phyloP scores from a whole-genome alignment of 106 monocot genomes.

The Hemerocallis citrina region DNA sequence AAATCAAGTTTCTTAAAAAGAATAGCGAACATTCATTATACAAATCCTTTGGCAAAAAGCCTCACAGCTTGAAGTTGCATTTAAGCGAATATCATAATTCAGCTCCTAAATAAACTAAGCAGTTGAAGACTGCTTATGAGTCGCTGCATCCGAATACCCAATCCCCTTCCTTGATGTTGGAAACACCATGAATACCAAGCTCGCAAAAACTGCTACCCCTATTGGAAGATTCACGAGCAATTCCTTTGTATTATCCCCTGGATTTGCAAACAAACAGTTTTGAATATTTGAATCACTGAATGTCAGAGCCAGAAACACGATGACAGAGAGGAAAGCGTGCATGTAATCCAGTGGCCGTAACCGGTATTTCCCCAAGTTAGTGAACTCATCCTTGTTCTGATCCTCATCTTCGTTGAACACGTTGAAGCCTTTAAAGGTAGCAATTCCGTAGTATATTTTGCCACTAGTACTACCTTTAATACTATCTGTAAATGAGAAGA shows the following conservation, averaged over 20 bases:
- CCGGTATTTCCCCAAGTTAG: constrained; percentile 14
- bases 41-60: too few species aligned
- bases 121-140: not conserved
- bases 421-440: constrained; percentile 38
- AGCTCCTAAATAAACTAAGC: not conserved
- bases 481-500: constrained; percentile 69
- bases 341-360: constrained; percentile 26
- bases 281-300: constrained; percentile 24
- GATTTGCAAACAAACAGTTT: constrained; percentile 26
- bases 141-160: constrained; percentile 20
- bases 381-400: not conserved
- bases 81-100: too few species aligned
- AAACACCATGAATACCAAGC: constrained; percentile 33
- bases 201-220: constrained; percentile 29
- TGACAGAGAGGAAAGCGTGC: constrained; percentile 26
- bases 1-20: too few species aligned
- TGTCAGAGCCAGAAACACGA: constrained; percentile 28
- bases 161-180: constrained; percentile 48
- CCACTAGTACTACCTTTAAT: constrained; percentile 25
- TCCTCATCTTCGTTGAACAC: constrained; percentile 27
- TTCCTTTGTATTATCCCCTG: constrained; percentile 2
- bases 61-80: too few species aligned
- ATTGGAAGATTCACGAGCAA: constrained; percentile 37
- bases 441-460: constrained; percentile 55
- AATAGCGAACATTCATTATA: too few species aligned